phyloP scores from a whole-genome alignment of 2,329 filamentous ascomycete genomes.

The Sclerotinia minor region DNA sequence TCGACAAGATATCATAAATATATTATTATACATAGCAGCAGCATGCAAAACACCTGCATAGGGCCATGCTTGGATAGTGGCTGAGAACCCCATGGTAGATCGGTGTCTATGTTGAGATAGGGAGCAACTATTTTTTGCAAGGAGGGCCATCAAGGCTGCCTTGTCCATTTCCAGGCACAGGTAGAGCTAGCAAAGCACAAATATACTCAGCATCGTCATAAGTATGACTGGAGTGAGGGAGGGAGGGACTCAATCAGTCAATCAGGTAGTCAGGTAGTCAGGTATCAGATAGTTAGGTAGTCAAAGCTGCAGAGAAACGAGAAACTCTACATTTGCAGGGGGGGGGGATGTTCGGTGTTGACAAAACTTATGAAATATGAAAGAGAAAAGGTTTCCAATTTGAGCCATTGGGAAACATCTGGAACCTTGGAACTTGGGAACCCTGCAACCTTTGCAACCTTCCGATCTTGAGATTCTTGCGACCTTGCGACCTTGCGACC shows the following conservation, averaged over 20 bases:
- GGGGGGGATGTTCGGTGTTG: neutral
- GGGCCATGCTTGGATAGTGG: constrained; percentile 22
- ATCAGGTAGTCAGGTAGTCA: too few species aligned
- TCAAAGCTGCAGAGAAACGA: constrained; percentile 21
- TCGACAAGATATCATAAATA: constrained; percentile 17
- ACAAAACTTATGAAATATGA: neutral
- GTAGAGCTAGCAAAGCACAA: neutral
- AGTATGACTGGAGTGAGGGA: constrained; percentile 12
- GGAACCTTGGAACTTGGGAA: neutral
- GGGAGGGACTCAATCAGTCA: too few species aligned
- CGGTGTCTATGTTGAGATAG: constrained; percentile 21
- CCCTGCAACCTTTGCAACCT: neutral
- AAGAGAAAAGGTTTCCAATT: constrained; percentile 12
- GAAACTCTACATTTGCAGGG: constrained; percentile 3
- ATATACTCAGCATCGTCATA: constrained; percentile 15
- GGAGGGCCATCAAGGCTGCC: constrained; percentile 3
- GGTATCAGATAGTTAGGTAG: neutral
- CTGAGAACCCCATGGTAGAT: constrained; percentile 20
- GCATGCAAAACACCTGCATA: constrained; percentile 25
- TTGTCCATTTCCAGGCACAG: constrained; percentile 4
- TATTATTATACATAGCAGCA: constrained; percentile 16
- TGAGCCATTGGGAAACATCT: constrained; percentile 10
- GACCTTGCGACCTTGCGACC: neutral
- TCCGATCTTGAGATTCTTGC: too few species aligned
- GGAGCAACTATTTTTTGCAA: neutral